Evolutionary conservation across 2,329 filamentous ascomycete genomes (phyloP), one percentile per base, ranked within the genome.

Genomic region (Colletotrichum cuscutae): DNA sequence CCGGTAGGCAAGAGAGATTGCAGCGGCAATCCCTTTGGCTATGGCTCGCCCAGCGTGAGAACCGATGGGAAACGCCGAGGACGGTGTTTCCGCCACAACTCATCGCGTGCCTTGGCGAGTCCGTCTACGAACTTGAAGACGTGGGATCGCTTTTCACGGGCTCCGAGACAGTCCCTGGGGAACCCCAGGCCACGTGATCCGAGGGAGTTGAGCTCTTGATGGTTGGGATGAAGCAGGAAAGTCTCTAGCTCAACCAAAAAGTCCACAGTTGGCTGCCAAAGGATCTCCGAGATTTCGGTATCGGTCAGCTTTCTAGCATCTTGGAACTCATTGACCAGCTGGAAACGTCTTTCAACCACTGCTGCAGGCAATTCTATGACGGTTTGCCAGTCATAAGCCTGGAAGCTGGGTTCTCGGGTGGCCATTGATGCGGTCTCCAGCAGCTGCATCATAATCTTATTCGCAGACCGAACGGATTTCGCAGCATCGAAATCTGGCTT

Each of bases 341-440:
- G 53, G 19, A 71, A 26, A 8, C 68, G 68, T 19, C 15, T 32
- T 22, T 54, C 19, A 11, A 67, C n/a, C 13, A 61, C 63, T 11
- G 58, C 32, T 9, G 19, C 46, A 15, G 68, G 68, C 7, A 71
- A 26, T 30, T n/a, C 7, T 5, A 57, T n/a, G 19, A 67, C 54
- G 5, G 13, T 8, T 9, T 35, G 12, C 68, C 68, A 61, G 35
- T 66, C 32, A 9, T 46, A 19, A 32, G 11, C 22, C n/a, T 71
- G 62, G 30, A 71, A 71, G 35, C 32, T 56, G 13, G 62, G 68
- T 37, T 71, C 68, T 54, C 62, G 30, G 13, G 56, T 24, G 24
- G 30, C 56, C 68, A 61, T 67, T 4, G 62, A 35, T 32, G 62
- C 63, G 37, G 56, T 71, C 19, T 71, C 68, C 2, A 71, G 56